Evolutionary conservation across 2,329 filamentous ascomycete species (phyloP).

Genomic region (Alternaria solani): DNA sequence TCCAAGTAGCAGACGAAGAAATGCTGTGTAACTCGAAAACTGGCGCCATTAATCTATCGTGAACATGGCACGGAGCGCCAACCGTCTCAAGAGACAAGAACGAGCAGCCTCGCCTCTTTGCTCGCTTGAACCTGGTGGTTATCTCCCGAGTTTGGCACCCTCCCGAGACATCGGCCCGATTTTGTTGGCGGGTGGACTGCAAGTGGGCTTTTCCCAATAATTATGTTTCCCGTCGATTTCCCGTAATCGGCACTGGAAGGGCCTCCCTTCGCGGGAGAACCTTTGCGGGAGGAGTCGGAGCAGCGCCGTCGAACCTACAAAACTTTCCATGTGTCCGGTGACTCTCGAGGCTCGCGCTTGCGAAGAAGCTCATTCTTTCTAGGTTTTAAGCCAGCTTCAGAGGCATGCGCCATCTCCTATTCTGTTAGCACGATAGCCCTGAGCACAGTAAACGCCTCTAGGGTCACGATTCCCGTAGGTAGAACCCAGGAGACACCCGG

Average conservation of each 20-base stretch:
- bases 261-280: slow-evolving; percentile 17
- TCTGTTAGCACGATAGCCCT: not conserved
- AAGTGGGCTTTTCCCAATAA: slow-evolving; percentile 12
- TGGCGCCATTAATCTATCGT: slow-evolving; percentile 30
- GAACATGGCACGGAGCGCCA: slow-evolving; percentile 30
- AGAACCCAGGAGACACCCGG: not conserved
- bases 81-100: slow-evolving; percentile 3
- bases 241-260: slow-evolving; percentile 11
- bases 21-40: slow-evolving; percentile 32
- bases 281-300: slow-evolving; percentile 18
- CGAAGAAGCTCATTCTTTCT: not conserved
- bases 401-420: not conserved
- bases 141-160: slow-evolving; percentile 28
- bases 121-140: slow-evolving; percentile 23
- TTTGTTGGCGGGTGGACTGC: slow-evolving; percentile 5
- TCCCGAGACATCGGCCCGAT: slow-evolving; percentile 27
- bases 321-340: slow-evolving; percentile 8
- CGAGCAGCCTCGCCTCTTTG: slow-evolving; percentile 20
- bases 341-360: slow-evolving; percentile 1
- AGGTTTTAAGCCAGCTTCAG: not conserved
- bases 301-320: slow-evolving; percentile 11
- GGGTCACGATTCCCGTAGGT: not conserved
- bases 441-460: not conserved
- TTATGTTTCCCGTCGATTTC: slow-evolving; percentile 6
- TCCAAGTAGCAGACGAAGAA: slow-evolving; percentile 17